Conservation (phyloP, 1,284 basidiomycete species). For the Lignosus rhinocerotis region DNA sequence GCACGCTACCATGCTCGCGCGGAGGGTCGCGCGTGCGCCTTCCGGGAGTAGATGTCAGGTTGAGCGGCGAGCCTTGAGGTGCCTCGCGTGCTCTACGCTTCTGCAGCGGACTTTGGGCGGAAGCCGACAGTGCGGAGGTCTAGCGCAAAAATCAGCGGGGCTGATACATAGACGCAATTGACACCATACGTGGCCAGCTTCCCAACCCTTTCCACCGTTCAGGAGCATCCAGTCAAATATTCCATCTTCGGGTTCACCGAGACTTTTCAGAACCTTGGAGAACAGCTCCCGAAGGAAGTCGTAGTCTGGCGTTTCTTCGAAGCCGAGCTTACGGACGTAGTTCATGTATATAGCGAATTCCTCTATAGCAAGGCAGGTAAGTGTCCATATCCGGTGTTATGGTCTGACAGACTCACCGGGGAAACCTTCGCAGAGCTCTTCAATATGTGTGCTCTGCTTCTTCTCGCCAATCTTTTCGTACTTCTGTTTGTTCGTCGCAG, state of each 20-base stretch:
- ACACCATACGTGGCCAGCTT: constrained; percentile 66
- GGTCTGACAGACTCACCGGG: constrained; percentile 64
- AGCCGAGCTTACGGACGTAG: constrained; percentile 94
- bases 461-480: constrained; percentile 99
- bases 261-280: constrained; percentile 86
- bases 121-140: constrained; percentile 48
- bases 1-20: constrained; percentile 56
- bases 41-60: constrained; percentile 61
- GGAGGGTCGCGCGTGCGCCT: too few relatives aligned
- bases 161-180: neutral
- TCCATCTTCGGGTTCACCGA: constrained; percentile 90
- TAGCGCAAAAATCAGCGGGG: constrained; percentile 22
- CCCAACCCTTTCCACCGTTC: constrained; percentile 88
- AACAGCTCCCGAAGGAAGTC: constrained; percentile 97
- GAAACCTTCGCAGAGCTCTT: constrained; percentile 94
- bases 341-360: constrained; percentile 98
- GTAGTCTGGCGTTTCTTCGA: constrained; percentile 96
- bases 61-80: constrained; percentile 55
- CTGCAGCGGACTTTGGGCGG: constrained; percentile 55
- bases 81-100: constrained; percentile 49
- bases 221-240: constrained; percentile 97
- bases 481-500: constrained; percentile 97
- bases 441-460: constrained; percentile 92
- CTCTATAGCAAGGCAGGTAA: constrained; percentile 49
- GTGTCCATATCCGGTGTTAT: neutral